Conservation (phyloP, 148 eudicot species). For the Dianthus caryophyllus region DNA sequence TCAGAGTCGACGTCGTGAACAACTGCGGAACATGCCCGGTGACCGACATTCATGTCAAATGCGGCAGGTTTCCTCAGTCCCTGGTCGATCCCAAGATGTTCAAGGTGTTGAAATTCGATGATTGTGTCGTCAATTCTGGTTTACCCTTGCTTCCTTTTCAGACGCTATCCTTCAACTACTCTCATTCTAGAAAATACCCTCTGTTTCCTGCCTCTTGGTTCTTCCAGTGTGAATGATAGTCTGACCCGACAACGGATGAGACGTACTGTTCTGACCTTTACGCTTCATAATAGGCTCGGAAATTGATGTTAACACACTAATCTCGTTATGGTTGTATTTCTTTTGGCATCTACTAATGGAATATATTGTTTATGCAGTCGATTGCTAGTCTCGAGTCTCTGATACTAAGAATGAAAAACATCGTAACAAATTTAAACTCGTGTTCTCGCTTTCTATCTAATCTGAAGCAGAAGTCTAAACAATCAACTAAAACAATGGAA, state of each 20-base stretch:
- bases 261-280: background rate
- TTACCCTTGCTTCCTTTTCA: conserved; percentile 24
- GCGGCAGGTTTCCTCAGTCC: conserved; percentile 20
- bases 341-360: too few species aligned
- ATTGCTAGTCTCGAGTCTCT: too few species aligned
- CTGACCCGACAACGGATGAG: background rate
- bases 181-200: conserved; percentile 4
- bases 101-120: conserved; percentile 23
- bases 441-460: too few species aligned
- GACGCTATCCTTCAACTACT: conserved; percentile 19
- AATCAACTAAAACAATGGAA: too few species aligned
- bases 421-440: too few species aligned
- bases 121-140: conserved; percentile 22
- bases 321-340: background rate
- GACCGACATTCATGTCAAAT: conserved; percentile 24
- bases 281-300: background rate
- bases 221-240: conserved; percentile 23
- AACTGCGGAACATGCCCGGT: conserved; percentile 27
- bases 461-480: too few species aligned
- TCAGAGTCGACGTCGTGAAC: conserved; percentile 21
- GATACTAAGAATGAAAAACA: too few species aligned
- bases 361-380: too few species aligned
- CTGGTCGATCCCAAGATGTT: conserved; percentile 18
- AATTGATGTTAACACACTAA: too few species aligned
- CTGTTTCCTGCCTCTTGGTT: conserved; percentile 20